Percentiles rank a stretch among this genome's conserved stretches.
Evolutionary conservation across 257 asterid genomes (phyloP).

Genomic region (Penstemon barbatus): DNA sequence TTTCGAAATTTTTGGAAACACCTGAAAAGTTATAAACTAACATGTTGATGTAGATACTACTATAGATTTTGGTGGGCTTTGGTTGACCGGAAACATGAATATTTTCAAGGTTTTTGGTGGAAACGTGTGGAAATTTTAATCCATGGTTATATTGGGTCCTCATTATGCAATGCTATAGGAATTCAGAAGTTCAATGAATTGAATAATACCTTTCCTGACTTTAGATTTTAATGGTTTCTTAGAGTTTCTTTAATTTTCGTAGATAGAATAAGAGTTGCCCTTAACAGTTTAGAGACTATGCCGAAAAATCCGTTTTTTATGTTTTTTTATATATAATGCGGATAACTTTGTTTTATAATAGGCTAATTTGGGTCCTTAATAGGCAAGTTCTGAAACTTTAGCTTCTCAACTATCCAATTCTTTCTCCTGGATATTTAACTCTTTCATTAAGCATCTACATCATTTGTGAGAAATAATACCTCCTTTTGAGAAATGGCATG

Average conservation of each 20-base stretch:
- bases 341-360: not conserved
- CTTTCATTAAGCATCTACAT: conserved; percentile 25
- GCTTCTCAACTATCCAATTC: conserved; percentile 8
- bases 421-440: conserved; percentile 5
- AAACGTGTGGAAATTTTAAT: too few relatives aligned
- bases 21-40: too few relatives aligned
- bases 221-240: conserved; percentile 12
- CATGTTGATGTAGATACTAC: too few relatives aligned
- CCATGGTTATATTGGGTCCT: conserved; percentile 4
- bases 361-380: conserved; percentile 15
- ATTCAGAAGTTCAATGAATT: conserved; percentile 10
- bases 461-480: conserved; percentile 1
- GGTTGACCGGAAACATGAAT: too few relatives aligned
- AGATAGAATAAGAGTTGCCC: conserved; percentile 10
- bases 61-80: too few relatives aligned
- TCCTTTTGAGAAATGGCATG: not conserved
- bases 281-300: not conserved
- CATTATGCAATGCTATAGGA: conserved; percentile 15
- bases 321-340: not conserved
- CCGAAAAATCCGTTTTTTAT: not conserved
- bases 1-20: too few relatives aligned
- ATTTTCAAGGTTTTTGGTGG: too few relatives aligned
- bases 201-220: not conserved
- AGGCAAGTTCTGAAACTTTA: not conserved
- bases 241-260: conserved; percentile 9